Conservation (phyloP, 2,329 filamentous ascomycete genomes). For the Knufia fluminis region DNA sequence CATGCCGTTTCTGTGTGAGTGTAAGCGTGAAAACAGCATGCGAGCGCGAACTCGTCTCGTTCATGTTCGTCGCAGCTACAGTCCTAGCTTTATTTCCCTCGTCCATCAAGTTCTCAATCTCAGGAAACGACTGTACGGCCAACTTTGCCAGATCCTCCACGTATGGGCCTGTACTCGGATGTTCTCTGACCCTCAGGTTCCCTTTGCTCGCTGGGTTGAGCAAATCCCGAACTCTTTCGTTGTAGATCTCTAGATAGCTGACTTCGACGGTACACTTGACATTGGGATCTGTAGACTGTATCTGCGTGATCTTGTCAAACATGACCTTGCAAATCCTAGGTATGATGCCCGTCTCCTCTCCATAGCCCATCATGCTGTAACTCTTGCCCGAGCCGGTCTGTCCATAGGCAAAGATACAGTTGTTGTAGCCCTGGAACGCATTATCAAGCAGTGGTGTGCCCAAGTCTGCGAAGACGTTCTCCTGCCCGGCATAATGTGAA, state of each 20-base stretch:
- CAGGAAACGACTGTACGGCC: conserved; percentile 82
- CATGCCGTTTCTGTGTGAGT: conserved; percentile 84
- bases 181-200: conserved; percentile 93
- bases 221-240: conserved; percentile 90
- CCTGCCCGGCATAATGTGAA: conserved; percentile 77
- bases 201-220: conserved; percentile 93
- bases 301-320: conserved; percentile 72
- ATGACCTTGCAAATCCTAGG: conserved; percentile 96
- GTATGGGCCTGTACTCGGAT: conserved; percentile 94
- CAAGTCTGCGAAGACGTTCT: conserved; percentile 77
- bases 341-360: conserved; percentile 89
- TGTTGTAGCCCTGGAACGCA: conserved; percentile 97
- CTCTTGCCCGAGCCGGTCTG: conserved; percentile 98
- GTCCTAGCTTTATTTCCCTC: conserved; percentile 98
- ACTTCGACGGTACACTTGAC: conserved; percentile 90
- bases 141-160: conserved; percentile 96
- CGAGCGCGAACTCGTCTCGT: conserved; percentile 96
- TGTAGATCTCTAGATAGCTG: conserved; percentile 98
- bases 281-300: conserved; percentile 61
- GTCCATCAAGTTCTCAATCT: conserved; percentile 98
- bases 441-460: conserved; percentile 90
- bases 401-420: conserved; percentile 98
- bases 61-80: conserved; percentile 98
- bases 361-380: conserved; percentile 99
- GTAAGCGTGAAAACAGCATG: conserved; percentile 97